Base-by-base conservation (phyloP, 2,329 filamentous ascomycete species). In the Fusarium albosuccineum region DNA sequence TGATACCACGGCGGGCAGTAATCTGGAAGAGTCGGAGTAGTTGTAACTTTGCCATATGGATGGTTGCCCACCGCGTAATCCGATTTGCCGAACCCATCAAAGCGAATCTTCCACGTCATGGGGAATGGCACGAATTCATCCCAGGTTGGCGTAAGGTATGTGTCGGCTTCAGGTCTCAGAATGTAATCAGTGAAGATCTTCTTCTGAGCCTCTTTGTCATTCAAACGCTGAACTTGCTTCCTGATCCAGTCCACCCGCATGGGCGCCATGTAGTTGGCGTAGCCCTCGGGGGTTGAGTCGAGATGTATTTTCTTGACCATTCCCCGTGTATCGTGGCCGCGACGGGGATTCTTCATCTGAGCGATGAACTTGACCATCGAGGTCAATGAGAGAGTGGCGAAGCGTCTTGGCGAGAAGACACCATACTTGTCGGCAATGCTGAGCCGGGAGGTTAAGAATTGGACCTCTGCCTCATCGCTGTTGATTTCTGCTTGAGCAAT, bases 121-220 rank as follows among this genome's bases (percentile, higher is more conserved):
- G 60, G 68, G 60, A 70, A 71, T 3, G 70, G 67, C 3, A 73
- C 40, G 44, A 73, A 63, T 33, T 72, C 65, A 46, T 70, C 70
- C 67, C 68, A 70, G 7, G 57, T 56, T 1, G 64, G 56, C 2
- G 67, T 70, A 2, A 73, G 56, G 9, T 70, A 71, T 1, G 70
- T 70, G 48, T 36, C 9, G 62, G 65, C 37, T 49, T 62, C 46
- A 49, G 36, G 13, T 61, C 41, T 16, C 34, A 27, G 10, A 42
- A 41, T 22, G 22, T 22, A 3, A 22, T 22, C 22, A 13, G 11
- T 16, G 14, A 27, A 50, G 13, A 10, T 27, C 13, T 62, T 42
- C 29, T 55, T 30, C 17, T 39, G 39, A 8, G 49, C 22, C 9
- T 53, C 22, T 4, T 63, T 22, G 5, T 55, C 9, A 30, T 70